Conservation (phyloP, 2,329 filamentous ascomycete genomes). For the Niveomyces coronatus region DNA sequence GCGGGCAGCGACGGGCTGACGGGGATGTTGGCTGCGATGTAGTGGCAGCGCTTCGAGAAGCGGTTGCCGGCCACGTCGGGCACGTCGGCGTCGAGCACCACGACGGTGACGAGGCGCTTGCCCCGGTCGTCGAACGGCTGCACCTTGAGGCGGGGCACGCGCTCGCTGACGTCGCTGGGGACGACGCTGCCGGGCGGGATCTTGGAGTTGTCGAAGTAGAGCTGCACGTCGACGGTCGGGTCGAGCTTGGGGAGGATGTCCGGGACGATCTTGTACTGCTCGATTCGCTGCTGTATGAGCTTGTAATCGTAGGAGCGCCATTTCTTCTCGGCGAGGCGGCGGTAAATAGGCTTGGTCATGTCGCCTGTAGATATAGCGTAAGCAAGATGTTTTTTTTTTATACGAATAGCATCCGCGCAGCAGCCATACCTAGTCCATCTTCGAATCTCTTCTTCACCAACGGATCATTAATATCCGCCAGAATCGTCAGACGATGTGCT, state of each 20-base stretch:
- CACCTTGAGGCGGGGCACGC: slow-evolving; percentile 64
- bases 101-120: slow-evolving; percentile 71
- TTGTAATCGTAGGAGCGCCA: slow-evolving; percentile 78
- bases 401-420: neutral
- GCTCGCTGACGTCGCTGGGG: slow-evolving; percentile 61
- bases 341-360: slow-evolving; percentile 94
- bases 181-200: slow-evolving; percentile 71
- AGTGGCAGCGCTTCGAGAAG: slow-evolving; percentile 79
- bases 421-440: slow-evolving; percentile 65
- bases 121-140: slow-evolving; percentile 79
- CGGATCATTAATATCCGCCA: slow-evolving; percentile 92
- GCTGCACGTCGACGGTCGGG: slow-evolving; percentile 66
- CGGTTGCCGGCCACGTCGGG: slow-evolving; percentile 64
- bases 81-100: slow-evolving; percentile 83
- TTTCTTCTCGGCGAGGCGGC: slow-evolving; percentile 74
- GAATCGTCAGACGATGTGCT: slow-evolving; percentile 72
- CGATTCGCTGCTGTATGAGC: slow-evolving; percentile 74
- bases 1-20: slow-evolving; percentile 43
- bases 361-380: slow-evolving; percentile 53
- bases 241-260: slow-evolving; percentile 77
- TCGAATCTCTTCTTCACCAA: slow-evolving; percentile 89
- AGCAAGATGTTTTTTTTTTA: slow-evolving; percentile 12
- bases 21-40: slow-evolving; percentile 60
- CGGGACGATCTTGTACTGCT: slow-evolving; percentile 77
- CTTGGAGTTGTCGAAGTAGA: slow-evolving; percentile 64